Evolutionary conservation across 257 asterid genomes (phyloP).

Genomic region (Asclepias syriaca): DNA sequence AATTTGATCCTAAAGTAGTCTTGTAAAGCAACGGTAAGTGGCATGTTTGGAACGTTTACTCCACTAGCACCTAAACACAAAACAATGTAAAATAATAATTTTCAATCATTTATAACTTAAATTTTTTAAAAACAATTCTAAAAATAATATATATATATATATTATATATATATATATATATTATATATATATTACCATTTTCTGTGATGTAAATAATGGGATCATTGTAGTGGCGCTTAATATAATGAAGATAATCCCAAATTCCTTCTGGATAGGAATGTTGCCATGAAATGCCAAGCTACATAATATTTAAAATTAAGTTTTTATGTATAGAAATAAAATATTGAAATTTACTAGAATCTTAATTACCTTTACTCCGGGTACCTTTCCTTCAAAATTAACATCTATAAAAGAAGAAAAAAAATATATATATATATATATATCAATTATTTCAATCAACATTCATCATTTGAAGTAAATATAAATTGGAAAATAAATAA

Average conservation of each 20-base stretch:
- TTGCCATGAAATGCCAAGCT: conserved; percentile 7
- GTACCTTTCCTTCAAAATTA: too few species aligned
- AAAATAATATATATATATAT: too few species aligned
- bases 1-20: conserved; percentile 25
- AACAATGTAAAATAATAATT: neutral
- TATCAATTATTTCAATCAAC: too few species aligned
- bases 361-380: too few species aligned
- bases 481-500: too few species aligned
- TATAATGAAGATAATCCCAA: conserved; percentile 16
- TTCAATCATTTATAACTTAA: neutral
- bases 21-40: conserved; percentile 16
- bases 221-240: conserved; percentile 27
- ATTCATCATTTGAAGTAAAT: too few species aligned
- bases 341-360: neutral
- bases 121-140: too few species aligned
- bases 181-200: conserved; percentile 21
- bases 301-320: neutral
- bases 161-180: neutral
- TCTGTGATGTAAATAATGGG: conserved; percentile 34
- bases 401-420: too few species aligned
- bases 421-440: too few species aligned
- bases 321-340: neutral
- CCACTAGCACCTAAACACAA: conserved; percentile 19
- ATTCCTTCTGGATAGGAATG: conserved; percentile 32
- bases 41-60: conserved; percentile 10